phyloP scores from a whole-genome alignment of 192 early-diverging fungal genomes.

The Haplosporangium gracile region DNA sequence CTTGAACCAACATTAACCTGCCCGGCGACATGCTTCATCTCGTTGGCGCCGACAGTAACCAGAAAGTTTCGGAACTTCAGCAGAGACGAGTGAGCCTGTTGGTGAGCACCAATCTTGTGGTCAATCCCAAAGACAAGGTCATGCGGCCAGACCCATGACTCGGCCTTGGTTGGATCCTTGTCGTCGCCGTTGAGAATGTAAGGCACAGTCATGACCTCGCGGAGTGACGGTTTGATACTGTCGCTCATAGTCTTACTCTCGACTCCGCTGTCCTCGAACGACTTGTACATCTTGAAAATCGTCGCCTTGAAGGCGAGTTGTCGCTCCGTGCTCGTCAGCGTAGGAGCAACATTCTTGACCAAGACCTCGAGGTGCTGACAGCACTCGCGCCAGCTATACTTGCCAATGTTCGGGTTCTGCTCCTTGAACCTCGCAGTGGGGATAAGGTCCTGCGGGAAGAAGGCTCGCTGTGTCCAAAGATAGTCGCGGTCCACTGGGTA shows the following conservation, averaged over 20 bases:
- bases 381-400: neutral
- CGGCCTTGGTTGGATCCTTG: neutral
- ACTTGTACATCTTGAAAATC: neutral
- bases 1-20: neutral
- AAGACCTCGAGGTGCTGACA: neutral
- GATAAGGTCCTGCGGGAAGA: neutral
- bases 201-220: neutral
- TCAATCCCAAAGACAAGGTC: constrained; percentile 5
- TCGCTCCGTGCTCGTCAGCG: neutral
- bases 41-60: neutral
- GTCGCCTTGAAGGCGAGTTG: neutral
- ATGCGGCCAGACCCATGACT: neutral
- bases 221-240: neutral
- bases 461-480: neutral
- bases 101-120: neutral
- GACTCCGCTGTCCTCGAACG: neutral
- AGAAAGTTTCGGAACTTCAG: neutral
- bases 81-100: neutral
- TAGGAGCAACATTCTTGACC: neutral
- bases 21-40: neutral
- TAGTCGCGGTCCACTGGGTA: neutral
- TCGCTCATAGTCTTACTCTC: neutral
- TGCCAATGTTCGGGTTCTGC: neutral
- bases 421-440: neutral
- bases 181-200: constrained; percentile 6